phyloP scores from a whole-genome alignment of 2,329 filamentous ascomycete genomes.

The Arthrobotrys entomopaga region DNA sequence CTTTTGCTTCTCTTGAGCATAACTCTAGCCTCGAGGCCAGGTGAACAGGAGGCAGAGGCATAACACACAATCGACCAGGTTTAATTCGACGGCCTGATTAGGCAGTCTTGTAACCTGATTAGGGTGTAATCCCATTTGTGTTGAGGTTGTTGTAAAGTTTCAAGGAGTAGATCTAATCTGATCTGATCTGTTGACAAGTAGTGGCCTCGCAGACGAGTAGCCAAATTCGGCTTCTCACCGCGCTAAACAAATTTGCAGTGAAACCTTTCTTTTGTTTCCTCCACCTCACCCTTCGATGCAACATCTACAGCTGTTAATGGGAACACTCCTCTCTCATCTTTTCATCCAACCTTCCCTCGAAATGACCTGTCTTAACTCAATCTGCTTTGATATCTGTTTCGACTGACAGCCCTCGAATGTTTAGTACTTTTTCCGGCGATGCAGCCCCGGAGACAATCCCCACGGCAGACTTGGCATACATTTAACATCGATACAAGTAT shows the following conservation, averaged over 20 bases:
- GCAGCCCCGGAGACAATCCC: not conserved
- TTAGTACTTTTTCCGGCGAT: not conserved
- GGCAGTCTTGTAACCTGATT: too few relatives aligned
- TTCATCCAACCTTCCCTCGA: too few relatives aligned
- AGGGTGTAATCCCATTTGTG: not conserved
- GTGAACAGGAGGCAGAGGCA: too few relatives aligned
- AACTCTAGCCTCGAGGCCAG: too few relatives aligned
- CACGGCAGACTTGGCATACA: not conserved
- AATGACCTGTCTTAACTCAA: too few relatives aligned
- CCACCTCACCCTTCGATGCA: not conserved
- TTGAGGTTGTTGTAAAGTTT: slow-evolving; percentile 1
- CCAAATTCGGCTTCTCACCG: too few relatives aligned
- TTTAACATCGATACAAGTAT: too few relatives aligned
- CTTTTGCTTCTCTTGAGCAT: too few relatives aligned
- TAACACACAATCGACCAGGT: too few relatives aligned
- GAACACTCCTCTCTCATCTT: not conserved
- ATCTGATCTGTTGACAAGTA: not conserved
- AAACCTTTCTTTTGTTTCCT: not conserved
- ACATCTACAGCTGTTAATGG: not conserved
- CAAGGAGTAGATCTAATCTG: not conserved
- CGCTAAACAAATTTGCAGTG: not conserved
- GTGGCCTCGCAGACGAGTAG: too few relatives aligned
- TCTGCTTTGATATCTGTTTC: not conserved
- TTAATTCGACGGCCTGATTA: too few relatives aligned
- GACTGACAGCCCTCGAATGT: not conserved